These are phyloP conservation scores for Torulaspora pretoriensis DNA, from an alignment of 1,139 yeast species.

Conservation along the genomic window DNA sequence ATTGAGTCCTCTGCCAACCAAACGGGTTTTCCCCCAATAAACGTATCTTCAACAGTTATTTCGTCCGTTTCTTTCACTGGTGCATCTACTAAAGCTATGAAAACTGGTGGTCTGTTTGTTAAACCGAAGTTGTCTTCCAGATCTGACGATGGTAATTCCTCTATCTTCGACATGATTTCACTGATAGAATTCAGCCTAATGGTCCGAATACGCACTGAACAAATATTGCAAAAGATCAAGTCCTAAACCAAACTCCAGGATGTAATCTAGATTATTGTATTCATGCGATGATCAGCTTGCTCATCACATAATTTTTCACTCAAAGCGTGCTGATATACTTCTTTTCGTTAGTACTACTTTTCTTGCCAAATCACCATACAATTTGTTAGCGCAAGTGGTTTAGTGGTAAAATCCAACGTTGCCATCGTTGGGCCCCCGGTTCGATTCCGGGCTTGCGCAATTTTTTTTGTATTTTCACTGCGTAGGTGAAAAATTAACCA, in stretches of 20 bases:
- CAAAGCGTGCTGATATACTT: no score
- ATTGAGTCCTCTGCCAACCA: conserved; percentile 54
- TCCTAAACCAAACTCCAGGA: no score
- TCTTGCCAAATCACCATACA: background rate
- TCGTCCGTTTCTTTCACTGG: conserved; percentile 41
- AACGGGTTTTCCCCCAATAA: conserved; percentile 72
- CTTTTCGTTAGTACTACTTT: no score
- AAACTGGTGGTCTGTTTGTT: conserved; percentile 33
- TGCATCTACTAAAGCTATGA: conserved; percentile 63
- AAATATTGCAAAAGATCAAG: background rate
- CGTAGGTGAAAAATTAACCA: background rate
- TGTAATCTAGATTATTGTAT: background rate
- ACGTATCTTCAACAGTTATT: conserved; percentile 66
- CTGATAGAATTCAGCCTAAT: background rate
- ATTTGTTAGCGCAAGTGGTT: conserved; percentile 23
- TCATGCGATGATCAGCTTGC: background rate
- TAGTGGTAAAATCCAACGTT: conserved; percentile 30
- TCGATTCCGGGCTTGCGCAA: conserved; percentile 31
- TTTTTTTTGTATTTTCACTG: conserved; percentile 2
- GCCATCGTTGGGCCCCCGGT: conserved; percentile 30
- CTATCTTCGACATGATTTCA: background rate
- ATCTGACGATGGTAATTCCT: conserved; percentile 19
- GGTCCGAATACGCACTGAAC: background rate
- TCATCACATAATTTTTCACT: conserved; percentile 3
- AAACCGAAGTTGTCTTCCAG: conserved; percentile 28